phyloP scores from a whole-genome alignment of 129 eudicot genomes.

The carrot (Daucus carota) region DH1_v3.0 NC_030385.2:34042501-34043000 shows the following conservation, averaged over 20 bases:
- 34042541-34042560: constrained; percentile 3
- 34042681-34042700: constrained; percentile 85
- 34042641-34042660: constrained; percentile 35
- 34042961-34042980: too few species aligned
- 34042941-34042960: too few species aligned
- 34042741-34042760: constrained; percentile 58
- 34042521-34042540: constrained; percentile 15
- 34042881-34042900: too few species aligned
- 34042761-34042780: constrained; percentile 9
- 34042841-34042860: too few species aligned
- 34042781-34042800: too few species aligned
- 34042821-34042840: too few species aligned
- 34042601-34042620: neutral
- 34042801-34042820: too few species aligned
- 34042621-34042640: constrained; percentile 1
- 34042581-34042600: neutral
- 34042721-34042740: constrained; percentile 68
- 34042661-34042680: constrained; percentile 77
- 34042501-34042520: constrained; percentile 19
- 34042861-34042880: too few species aligned
- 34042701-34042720: constrained; percentile 78
- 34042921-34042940: too few species aligned
- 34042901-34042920: too few species aligned
- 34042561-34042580: constrained; percentile 1
- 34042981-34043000: too few species aligned